Percentiles rank a stretch among this genome's conserved stretches.
phyloP scores from a whole-genome alignment of 1,284 basidiomycete species.

The Apiotrichum gamsii region DNA sequence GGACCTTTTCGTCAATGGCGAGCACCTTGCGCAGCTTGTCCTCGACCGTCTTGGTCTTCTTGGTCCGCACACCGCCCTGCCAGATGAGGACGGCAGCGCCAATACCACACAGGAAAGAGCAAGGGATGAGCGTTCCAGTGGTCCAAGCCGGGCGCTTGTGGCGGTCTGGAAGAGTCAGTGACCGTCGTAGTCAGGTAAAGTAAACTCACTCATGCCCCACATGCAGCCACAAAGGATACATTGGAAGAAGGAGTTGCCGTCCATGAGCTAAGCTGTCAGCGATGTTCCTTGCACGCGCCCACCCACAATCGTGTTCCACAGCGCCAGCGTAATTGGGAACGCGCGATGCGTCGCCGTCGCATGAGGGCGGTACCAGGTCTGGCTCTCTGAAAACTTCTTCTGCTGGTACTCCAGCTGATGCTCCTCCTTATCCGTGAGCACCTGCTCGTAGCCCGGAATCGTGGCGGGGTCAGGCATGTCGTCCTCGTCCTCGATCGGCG shows the following conservation, averaged over 20 bases:
- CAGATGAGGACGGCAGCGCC: slow-evolving; percentile 71
- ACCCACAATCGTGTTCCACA: slow-evolving; percentile 45
- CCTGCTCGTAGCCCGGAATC: slow-evolving; percentile 63
- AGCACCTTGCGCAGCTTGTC: slow-evolving; percentile 64
- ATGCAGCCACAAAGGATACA: slow-evolving; percentile 67
- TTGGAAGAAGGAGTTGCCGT: slow-evolving; percentile 76
- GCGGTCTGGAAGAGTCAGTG: no score
- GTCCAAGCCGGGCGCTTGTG: slow-evolving; percentile 50
- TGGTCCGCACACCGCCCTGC: slow-evolving; percentile 66
- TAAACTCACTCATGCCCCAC: slow-evolving; percentile 63
- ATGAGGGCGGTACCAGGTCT: slow-evolving; percentile 83
- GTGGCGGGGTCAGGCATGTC: slow-evolving; percentile 70
- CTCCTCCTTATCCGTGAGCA: slow-evolving; percentile 64
- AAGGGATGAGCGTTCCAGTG: slow-evolving; percentile 64
- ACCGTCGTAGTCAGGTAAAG: no score
- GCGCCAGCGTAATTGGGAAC: slow-evolving; percentile 64
- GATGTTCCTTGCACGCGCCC: not conserved
- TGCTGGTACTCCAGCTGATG: slow-evolving; percentile 58
- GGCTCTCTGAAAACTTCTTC: slow-evolving; percentile 45
- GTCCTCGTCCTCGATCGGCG: slow-evolving; percentile 63
- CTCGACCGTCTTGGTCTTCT: slow-evolving; percentile 67
- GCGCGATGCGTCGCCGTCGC: slow-evolving; percentile 78
- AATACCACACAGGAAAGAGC: slow-evolving; percentile 73
- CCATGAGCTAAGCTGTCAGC: slow-evolving; percentile 52
- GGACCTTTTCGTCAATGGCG: slow-evolving; percentile 36